Percentiles rank a stretch among this genome's conserved stretches.
Conservation (phyloP, 1,284 basidiomycete genomes). For the Moniliophthora roreri region DNA sequence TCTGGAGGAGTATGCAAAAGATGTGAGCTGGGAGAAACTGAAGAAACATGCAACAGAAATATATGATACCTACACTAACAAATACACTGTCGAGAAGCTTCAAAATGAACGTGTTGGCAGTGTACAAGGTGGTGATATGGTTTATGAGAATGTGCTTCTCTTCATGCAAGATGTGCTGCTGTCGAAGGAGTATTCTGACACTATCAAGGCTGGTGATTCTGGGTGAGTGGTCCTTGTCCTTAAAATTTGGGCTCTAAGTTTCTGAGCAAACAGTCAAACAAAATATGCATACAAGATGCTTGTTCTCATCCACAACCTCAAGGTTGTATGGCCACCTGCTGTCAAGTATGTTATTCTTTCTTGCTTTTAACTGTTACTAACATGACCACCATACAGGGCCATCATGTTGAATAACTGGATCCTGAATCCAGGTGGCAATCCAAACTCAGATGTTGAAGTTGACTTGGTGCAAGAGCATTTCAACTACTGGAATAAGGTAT, state of each 20-base stretch:
- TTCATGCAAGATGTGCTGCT: conserved; percentile 34
- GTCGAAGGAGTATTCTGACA: conserved; percentile 31
- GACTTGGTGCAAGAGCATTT: conserved; percentile 24
- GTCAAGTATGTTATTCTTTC: conserved; percentile 25
- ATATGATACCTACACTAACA: conserved; percentile 16
- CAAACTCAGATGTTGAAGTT: too few species aligned
- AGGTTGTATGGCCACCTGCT: conserved; percentile 31
- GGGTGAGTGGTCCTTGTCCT: conserved; percentile 30
- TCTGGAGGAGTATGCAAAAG: conserved; percentile 22
- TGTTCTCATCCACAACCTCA: conserved; percentile 35
- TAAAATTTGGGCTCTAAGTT: conserved; percentile 31
- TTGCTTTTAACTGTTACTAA: not conserved
- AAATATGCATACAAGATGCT: conserved; percentile 42
- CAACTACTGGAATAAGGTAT: not conserved
- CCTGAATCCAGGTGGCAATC: too few species aligned
- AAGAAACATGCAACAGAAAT: conserved; percentile 18
- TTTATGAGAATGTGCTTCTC: conserved; percentile 32
- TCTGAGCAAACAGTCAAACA: conserved; percentile 28
- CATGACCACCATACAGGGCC: conserved; percentile 17
- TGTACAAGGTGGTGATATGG: conserved; percentile 26
- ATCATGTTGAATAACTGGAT: conserved; percentile 39
- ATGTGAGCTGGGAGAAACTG: conserved; percentile 20
- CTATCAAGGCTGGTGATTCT: conserved; percentile 34
- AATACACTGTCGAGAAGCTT: conserved; percentile 14
- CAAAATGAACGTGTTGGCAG: conserved; percentile 7